Base-by-base conservation (phyloP, 2,329 filamentous ascomycete genomes). In the Venturia oleaginea region DNA sequence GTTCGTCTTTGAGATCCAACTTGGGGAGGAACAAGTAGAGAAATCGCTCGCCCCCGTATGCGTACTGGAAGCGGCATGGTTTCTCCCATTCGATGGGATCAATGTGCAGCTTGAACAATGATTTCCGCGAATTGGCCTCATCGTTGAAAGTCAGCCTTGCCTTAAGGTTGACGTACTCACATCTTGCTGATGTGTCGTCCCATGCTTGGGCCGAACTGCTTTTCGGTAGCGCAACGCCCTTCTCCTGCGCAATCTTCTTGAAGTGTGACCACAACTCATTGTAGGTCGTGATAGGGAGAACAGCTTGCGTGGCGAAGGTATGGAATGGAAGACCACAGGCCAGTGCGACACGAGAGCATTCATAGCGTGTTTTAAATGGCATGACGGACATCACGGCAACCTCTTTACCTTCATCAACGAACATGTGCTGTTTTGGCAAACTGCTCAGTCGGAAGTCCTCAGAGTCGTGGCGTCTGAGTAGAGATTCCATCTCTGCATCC, bases 41-140 rank as follows among this genome's bases (percentile, higher is more conserved):
- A 24, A 81, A 77, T 0, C 78, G 73, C 65, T 79, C 73, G 4
- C 73, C 69, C 1, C 74, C 75, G 62, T 73, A 77, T 7, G 69
- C 70, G 6, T 75, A 67, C 62, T 77, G 72, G n/a, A 77, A 70
- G 0, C 72, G 71, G 64, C 73, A 76, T 0, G 74, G 74, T 2
- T 66, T 67, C 0, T 76, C 72, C 11, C 61, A n/a, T 43, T 71
- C 64, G 3, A 76, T 64, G 0, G 72, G 69, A 7, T 69, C 65
- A 7, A 74, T 66, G 0, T 68, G 11, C 5, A 74, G 68, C 3
- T 65, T 67, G 62, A 75, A 74, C 1, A 75, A 60, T 0, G 70
- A 67, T 11, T 57, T 0, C 65, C 68, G 17, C 10, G 42, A 10
- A 34, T 64, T 66, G 4, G 17, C 60, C 6, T 15, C 42, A 15